Base-by-base conservation (phyloP, 306 rosid species). In the Vicia sativa region DNA sequence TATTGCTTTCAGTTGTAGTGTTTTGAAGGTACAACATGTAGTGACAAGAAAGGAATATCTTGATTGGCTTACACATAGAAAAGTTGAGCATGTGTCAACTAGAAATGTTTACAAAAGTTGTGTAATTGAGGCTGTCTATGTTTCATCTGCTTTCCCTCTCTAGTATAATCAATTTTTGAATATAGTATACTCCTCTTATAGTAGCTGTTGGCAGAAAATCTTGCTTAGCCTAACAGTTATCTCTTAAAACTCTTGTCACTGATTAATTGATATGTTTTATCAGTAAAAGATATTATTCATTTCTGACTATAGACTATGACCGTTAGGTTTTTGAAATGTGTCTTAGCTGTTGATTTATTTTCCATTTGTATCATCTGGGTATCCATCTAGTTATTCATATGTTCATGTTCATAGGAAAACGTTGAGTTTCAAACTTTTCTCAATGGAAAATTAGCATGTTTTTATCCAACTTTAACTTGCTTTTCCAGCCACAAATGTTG, bases 11-110 rank as follows among this genome's bases (percentile, higher is more conserved):
- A 15, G 43, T 18, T 57, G 21, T 41, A 15, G 49, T 14, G 29
- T 57, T 78, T 72, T 73, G 49, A 67, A 61, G 48, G 39, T 67
- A 18, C 34, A 60, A 37, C 61, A 15, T 71, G 15, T 19, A 52
- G 13, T 67, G 11, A 37, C 52, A 60, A 60, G 21, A 43, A 45
- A 52, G 34, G 39, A 11, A 37, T 41, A 38, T 25, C 56, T 60
- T 35, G 42, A 38, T 71, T 70, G 50, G 37, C 70, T 54, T 50
- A 23, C 34, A 52, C 34, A 8, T 31, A 18, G 25, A 13, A 54
- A 75, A 66, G n/a, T 66, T 29, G 23, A 71, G 59, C 58, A 16
- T 26, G 14, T 62, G 31, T 34, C 55, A 43, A 60, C 34, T 19
- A 45, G 21, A 5, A n/a, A 14, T 45, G 23, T 57, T 48, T 45